Percentiles rank a stretch among this genome's conserved stretches.
phyloP scores from a whole-genome alignment of 1,139 yeast genomes.

The Zygoascus meyerae region DNA sequence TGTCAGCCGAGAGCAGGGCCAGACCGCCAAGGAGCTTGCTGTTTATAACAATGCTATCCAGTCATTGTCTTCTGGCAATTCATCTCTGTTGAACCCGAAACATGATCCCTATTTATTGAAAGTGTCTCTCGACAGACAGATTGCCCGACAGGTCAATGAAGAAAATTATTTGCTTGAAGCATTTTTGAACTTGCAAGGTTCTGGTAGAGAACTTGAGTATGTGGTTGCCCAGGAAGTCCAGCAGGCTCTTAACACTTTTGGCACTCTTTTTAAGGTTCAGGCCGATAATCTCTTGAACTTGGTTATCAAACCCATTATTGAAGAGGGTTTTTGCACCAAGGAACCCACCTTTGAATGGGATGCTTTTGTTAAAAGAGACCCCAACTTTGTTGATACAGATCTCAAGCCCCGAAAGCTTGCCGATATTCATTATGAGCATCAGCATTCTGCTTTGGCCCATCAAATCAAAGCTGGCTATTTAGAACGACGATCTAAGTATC shows the following conservation, averaged over 20 bases:
- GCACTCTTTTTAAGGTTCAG: conserved; percentile 39
- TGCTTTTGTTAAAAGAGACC: conserved; percentile 65
- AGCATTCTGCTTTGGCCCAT: conserved; percentile 61
- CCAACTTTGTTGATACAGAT: conserved; percentile 70
- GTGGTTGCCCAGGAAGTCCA: conserved; percentile 85
- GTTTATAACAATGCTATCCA: conserved; percentile 29
- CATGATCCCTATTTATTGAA: conserved; percentile 82
- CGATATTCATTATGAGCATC: conserved; percentile 61
- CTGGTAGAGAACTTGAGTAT: conserved; percentile 84
- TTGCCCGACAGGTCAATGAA: conserved; percentile 70
- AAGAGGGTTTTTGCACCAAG: conserved; percentile 64
- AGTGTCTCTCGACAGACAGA: conserved; percentile 64
- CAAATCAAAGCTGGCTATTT: conserved; percentile 74
- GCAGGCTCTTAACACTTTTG: conserved; percentile 67
- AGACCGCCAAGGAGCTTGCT: conserved; percentile 40
- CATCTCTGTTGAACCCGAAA: conserved; percentile 37
- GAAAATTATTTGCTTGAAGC: conserved; percentile 88
- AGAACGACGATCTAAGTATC: conserved; percentile 84
- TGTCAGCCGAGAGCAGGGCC: conserved; percentile 60
- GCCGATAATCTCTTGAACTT: conserved; percentile 32
- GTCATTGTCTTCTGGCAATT: conserved; percentile 30
- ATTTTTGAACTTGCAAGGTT: conserved; percentile 73
- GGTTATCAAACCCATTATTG: conserved; percentile 58
- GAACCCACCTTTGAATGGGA: conserved; percentile 89
- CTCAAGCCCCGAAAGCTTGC: conserved; percentile 62